Evolutionary conservation across 1,284 basidiomycete genomes (phyloP), one percentile per base, ranked within the genome.

Genomic region (Ceratobasidium sp.): DNA sequence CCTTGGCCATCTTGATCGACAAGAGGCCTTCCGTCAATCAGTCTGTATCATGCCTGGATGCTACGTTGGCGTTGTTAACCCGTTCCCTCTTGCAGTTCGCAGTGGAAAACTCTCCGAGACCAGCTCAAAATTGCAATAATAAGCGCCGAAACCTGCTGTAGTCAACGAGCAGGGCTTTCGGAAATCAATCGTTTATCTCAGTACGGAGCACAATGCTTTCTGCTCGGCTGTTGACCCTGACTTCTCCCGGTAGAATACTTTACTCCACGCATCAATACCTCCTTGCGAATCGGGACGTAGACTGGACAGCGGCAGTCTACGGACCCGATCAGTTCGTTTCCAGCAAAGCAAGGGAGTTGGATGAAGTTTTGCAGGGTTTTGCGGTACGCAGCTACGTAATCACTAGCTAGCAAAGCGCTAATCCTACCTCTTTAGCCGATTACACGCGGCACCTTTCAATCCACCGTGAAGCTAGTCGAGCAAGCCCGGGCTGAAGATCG

Each of bases 21-120:
- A 46, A 59, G 8, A 40, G 33, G 38, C n/a, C 36, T 38, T 42
- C 36, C 6, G 36, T 23, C n/a, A 21, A 40, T 25, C 36, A 14
- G 56, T 59, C 8, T 6, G 56, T 59, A 59, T 59, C 18, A 3
- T 40, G 23, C 36, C 3, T 59, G 25, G 30, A 25, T 23, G 36
- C 18, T 59, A 38, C 18, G 12, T 56, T 36, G 8, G 12, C 21
- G 6, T 54, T 14, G 1, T 30, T 16, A 56, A 56, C 14, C n/a
- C 23, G 44, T n/a, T 40, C 6, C 11, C 23, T 36, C 28, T 30
- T n/a, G 54, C 25, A 59, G 56, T 11, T 38, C 33, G 14, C 56
- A 59, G 38, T 59, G 56, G 56, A 40, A 59, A 7, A 23, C n/a
- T 11, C 56, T 59, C 5, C 16, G 38, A 40, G 36, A 59, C 18